Evolutionary conservation across 371 early-diverging fungal genomes (phyloP).

Genomic region (Dichotomocladium elegans): DNA sequence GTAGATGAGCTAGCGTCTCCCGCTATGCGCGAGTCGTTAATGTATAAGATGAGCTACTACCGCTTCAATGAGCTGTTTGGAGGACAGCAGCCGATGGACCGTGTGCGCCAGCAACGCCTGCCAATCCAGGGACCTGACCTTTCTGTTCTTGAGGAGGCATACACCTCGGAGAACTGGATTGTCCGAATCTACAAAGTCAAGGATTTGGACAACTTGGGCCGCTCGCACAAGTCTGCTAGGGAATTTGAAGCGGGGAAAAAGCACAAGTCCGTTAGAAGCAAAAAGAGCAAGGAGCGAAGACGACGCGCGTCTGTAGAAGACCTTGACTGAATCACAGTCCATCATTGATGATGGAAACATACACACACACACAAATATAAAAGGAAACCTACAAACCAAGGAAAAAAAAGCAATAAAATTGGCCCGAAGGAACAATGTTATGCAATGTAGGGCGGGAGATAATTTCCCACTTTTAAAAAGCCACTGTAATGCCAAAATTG

Average conservation of each 20-base stretch:
- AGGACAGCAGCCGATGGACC: constrained; percentile 72
- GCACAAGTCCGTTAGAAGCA: constrained; percentile 33
- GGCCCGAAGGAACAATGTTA: too few relatives aligned
- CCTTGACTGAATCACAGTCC: constrained; percentile 11
- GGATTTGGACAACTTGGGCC: constrained; percentile 86
- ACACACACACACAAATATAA: too few relatives aligned
- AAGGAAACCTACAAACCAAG: background rate
- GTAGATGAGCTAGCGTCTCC: constrained; percentile 88
- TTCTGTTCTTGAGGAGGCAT: constrained; percentile 88
- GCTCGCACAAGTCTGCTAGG: constrained; percentile 69
- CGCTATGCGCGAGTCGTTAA: constrained; percentile 87
- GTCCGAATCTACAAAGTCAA: constrained; percentile 97
- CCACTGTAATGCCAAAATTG: too few relatives aligned
- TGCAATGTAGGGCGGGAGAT: too few relatives aligned
- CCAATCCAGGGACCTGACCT: constrained; percentile 78
- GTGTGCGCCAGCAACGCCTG: constrained; percentile 82
- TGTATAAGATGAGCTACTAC: constrained; percentile 98
- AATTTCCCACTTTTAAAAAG: too few relatives aligned
- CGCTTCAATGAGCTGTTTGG: constrained; percentile 87
- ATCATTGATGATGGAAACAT: too few relatives aligned
- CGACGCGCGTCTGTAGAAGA: constrained; percentile 24
- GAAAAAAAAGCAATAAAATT: background rate
- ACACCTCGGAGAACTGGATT: constrained; percentile 89
- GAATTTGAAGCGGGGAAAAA: constrained; percentile 58
- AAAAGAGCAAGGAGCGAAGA: constrained; percentile 43